Base-by-base conservation (phyloP, 2,329 filamentous ascomycete species). In the Talaromyces amestolkiae region DNA sequence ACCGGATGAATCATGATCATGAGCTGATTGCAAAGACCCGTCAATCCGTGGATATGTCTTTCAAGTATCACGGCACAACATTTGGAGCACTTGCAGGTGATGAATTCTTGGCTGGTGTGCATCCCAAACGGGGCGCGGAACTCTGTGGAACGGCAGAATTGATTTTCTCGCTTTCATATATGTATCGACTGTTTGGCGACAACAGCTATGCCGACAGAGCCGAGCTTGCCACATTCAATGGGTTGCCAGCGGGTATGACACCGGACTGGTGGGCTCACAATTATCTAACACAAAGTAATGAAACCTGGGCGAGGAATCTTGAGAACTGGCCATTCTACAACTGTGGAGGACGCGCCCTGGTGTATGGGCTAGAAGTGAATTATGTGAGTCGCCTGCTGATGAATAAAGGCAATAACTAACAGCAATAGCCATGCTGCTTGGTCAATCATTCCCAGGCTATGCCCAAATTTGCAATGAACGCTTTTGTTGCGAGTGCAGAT, bases 201-300 rank as follows among this genome's bases (percentile, higher is more conserved):
- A 66, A 61, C 13, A 58, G 24, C 24, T 66, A 66, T 31, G 64
- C 64, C 22, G 64, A 66, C 31, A 47, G 51, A 43, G 64, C 64
- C 13, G 64, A 66, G 15, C 64, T 66, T 35, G 64, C 64, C 35
- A 33, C 60, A 7, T 66, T 63, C 45, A 66, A 66, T 51, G 64
- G 64, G 33, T 47, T 66, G 35, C 64, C 64, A 2, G 64, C 64
- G 3, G 64, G 64, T 13, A 45, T 66, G 51, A 66, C 64, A 10
- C 51, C 53, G 51, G 64, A 66, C 47, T 66, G 64, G 64, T 66
- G 64, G 64, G 64, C 64, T 10, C 64, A 66, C 31, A 66, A 66
- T 22, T 66, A 66, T 47, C 22, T 66, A 15, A 66, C 64, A 8
- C 64, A 66, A 19, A 66, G 53, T 27, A 66, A 66, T 43, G 64